Base-by-base conservation (phyloP, 1,139 yeast species). In the Geotrichum histeridarum region DNA sequence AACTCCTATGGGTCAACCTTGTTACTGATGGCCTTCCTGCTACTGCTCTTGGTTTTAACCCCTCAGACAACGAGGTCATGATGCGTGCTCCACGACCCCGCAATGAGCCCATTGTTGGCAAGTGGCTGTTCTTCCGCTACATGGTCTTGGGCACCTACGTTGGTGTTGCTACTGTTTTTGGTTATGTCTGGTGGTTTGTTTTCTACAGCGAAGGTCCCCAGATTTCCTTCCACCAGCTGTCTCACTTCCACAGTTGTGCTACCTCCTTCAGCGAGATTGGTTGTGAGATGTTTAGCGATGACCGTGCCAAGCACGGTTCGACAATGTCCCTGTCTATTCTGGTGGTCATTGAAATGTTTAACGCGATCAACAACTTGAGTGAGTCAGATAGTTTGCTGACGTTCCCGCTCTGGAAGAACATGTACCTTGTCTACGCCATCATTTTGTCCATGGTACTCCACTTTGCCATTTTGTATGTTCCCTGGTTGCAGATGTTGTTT, bases 91-190 rank as follows among this genome's bases (percentile, higher is more conserved):
- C 75, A 18, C 66, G 67, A 49, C 64, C 62, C 1, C 64, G 66
- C 36, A 65, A 70, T 51, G 76, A 73, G 53, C 74, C 74, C 0
- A 56, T 73, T 31, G 74, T 73, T 6, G 67, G 69, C 50, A 58
- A 64, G 7, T 71, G 76, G 75, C 61, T 72, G 32, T 64, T 73
- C 43, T 63, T 73, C 57, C 63, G 76, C 56, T 73, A 72, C 56
- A 64, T 71, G 61, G 64, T 73, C 33, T 67, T 73, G 30, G 76
- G 76, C 6, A 59, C 68, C 0, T 73, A 73, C 60, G 76, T 73
- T 42, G 76, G 76, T 31, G 57, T 60, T 42, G 76, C 75, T 3
- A 73, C 76, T 11, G 76, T 73, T n/a, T 70, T 68, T 55, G 75
- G 76, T 12, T 73, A 73, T 55, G 70, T 67, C 12, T 73, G 76